These are phyloP conservation scores for Pochonia chlamydosporia DNA, from an alignment of 2,329 filamentous ascomycete species.

Conservation along the genomic window DNA sequence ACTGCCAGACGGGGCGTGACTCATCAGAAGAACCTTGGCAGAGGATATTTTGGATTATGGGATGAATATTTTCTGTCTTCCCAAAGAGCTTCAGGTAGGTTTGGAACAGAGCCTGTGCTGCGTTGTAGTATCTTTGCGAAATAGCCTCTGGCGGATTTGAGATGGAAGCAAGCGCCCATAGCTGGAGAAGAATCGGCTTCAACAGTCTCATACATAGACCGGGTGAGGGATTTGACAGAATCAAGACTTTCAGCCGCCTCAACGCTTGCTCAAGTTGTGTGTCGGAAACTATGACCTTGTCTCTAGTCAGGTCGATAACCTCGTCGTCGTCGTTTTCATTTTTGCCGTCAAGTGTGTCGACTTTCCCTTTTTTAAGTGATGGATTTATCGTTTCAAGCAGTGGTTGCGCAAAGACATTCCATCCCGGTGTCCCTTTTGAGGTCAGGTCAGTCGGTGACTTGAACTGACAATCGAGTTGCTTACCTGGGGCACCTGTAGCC, in stretches of 20 bases:
- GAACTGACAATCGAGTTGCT: background rate
- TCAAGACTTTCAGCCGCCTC: conserved; percentile 47
- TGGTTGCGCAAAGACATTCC: conserved; percentile 56
- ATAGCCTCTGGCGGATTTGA: conserved; percentile 23
- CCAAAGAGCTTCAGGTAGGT: conserved; percentile 54
- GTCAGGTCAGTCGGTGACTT: background rate
- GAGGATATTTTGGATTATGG: conserved; percentile 48
- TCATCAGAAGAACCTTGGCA: conserved; percentile 41
- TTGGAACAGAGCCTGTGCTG: conserved; percentile 45
- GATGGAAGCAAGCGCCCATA: conserved; percentile 60
- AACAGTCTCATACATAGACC: conserved; percentile 59
- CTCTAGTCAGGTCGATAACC: conserved; percentile 39
- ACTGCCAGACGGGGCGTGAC: conserved; percentile 43
- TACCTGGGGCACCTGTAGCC: conserved; percentile 57
- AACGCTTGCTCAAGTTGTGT: conserved; percentile 45
- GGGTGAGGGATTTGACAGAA: conserved; percentile 61
- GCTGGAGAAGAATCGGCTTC: conserved; percentile 49
- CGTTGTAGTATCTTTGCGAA: conserved; percentile 35
- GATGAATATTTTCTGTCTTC: conserved; percentile 40
- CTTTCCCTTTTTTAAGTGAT: conserved; percentile 17
- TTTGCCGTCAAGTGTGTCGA: conserved; percentile 1
- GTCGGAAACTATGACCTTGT: conserved; percentile 39
- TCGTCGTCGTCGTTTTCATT: conserved; percentile 26
- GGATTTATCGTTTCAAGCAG: conserved; percentile 48
- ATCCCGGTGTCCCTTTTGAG: conserved; percentile 48